Evolutionary conservation across 2,329 filamentous ascomycete genomes (phyloP).

Genomic region (Cadophora sp.): DNA sequence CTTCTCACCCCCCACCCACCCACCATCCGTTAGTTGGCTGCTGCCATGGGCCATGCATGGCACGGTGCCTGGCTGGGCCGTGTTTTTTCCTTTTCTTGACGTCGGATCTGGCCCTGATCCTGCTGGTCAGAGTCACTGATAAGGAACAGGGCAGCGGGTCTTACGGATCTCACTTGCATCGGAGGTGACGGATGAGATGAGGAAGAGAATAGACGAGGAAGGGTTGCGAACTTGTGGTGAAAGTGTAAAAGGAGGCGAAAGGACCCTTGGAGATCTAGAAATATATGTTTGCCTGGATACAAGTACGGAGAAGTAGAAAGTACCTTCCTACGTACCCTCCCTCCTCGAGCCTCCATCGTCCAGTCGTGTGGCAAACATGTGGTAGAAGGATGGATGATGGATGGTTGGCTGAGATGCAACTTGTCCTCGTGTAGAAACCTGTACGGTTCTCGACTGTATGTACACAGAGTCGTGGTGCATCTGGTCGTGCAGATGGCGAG

Average conservation of each 20-base stretch:
- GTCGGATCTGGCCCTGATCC: slow-evolving; percentile 9
- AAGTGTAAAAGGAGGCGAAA: background rate
- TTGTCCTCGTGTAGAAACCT: slow-evolving; percentile 14
- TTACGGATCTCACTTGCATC: background rate
- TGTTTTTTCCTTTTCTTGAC: slow-evolving; percentile 6
- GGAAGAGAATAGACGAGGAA: background rate
- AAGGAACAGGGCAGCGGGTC: slow-evolving; percentile 6
- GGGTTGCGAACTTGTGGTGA: background rate
- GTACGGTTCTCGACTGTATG: background rate
- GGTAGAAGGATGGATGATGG: background rate
- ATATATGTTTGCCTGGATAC: background rate
- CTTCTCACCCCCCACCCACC: no score
- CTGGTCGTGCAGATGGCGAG: background rate
- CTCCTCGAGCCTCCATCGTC: background rate
- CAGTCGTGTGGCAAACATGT: slow-evolving; percentile 14
- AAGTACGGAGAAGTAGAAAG: background rate
- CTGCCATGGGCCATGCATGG: no score
- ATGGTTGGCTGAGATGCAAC: background rate
- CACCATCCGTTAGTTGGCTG: background rate
- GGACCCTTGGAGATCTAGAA: background rate
- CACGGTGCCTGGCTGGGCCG: slow-evolving; percentile 6
- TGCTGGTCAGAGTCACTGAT: slow-evolving; percentile 1
- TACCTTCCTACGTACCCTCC: background rate
- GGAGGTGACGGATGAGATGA: slow-evolving; percentile 4
- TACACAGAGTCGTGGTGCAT: background rate